Evolutionary conservation across 768 basidiomycete species (phyloP).

Genomic region (Trametes meyenii): DNA sequence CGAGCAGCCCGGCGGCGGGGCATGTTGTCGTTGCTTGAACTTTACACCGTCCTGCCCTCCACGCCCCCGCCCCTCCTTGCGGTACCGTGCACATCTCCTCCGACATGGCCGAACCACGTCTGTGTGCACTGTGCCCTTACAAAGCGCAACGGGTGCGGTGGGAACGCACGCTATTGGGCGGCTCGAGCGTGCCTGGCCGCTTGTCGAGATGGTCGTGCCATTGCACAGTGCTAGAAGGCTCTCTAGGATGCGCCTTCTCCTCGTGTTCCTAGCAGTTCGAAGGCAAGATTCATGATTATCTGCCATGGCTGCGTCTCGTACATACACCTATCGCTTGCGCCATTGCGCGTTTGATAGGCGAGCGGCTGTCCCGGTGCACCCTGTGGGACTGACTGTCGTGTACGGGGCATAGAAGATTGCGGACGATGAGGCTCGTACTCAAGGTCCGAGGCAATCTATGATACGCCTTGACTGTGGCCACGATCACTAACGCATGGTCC

Average conservation of each 20-base stretch:
- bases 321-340: not conserved
- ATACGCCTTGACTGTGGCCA: too few relatives aligned
- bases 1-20: not conserved
- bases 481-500: too few relatives aligned
- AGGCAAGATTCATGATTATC: conserved; percentile 1
- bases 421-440: too few relatives aligned
- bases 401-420: too few relatives aligned
- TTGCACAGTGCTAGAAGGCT: conserved; percentile 6
- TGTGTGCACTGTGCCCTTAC: conserved; percentile 1
- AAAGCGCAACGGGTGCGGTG: not conserved
- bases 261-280: not conserved
- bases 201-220: conserved; percentile 1
- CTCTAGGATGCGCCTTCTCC: not conserved
- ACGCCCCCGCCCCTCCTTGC: conserved; percentile 1
- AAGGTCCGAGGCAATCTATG: too few relatives aligned
- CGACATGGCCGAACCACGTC: conserved; percentile 4
- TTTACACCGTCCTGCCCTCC: not conserved
- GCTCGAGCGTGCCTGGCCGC: conserved; percentile 6
- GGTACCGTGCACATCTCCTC: conserved; percentile 6
- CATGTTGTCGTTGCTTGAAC: not conserved
- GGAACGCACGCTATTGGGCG: conserved; percentile 6
- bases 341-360: conserved; percentile 7
- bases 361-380: not conserved
- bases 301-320: not conserved
- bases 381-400: not conserved